Conservation (phyloP, 495 filamentous ascomycete species). For the Pyrenula aspistea region DNA sequence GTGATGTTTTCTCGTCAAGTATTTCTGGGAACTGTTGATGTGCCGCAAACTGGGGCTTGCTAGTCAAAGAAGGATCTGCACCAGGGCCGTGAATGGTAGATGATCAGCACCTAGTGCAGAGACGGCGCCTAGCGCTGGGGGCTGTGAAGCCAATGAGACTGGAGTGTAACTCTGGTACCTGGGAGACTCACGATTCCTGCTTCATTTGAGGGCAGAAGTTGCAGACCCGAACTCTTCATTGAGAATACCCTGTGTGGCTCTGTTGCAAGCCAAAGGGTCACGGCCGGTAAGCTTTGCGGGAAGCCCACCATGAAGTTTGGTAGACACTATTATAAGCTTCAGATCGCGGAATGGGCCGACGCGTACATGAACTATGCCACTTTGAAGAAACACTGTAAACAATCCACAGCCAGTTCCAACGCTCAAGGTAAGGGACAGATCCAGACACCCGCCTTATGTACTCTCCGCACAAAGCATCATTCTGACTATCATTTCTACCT, state of each 20-base stretch:
- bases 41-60: too few relatives aligned
- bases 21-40: too few relatives aligned
- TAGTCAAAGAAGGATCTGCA: too few relatives aligned
- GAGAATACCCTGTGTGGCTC: too few relatives aligned
- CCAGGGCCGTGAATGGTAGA: too few relatives aligned
- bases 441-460: not conserved
- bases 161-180: not conserved
- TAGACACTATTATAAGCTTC: slow-evolving; percentile 7
- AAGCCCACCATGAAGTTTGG: slow-evolving; percentile 8
- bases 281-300: not conserved
- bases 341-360: slow-evolving; percentile 13
- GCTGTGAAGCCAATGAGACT: not conserved
- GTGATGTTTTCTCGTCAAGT: too few relatives aligned
- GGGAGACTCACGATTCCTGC: too few relatives aligned
- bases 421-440: not conserved
- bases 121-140: not conserved
- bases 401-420: not conserved
- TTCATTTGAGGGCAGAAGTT: too few relatives aligned
- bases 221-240: too few relatives aligned
- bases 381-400: slow-evolving; percentile 10
- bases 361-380: slow-evolving; percentile 13
- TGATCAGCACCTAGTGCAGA: too few relatives aligned
- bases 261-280: not conserved
- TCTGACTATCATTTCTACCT: too few relatives aligned
- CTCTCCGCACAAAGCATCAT: too few relatives aligned